These are phyloP conservation scores for Termitomyces sp. DNA, from an alignment of 768 basidiomycete genomes.

Conservation along the genomic window DNA sequence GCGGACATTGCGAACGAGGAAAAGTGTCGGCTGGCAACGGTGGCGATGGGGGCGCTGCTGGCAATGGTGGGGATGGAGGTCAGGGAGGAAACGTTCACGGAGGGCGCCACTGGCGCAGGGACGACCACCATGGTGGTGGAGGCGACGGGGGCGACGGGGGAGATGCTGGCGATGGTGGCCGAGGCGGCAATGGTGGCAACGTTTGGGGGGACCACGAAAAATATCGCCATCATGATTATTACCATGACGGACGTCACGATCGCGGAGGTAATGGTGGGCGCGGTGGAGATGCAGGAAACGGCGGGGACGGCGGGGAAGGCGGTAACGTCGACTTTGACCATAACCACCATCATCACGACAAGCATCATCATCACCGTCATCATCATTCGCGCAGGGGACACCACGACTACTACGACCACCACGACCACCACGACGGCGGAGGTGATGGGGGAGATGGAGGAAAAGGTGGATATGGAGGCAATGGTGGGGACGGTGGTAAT, in stretches of 20 bases:
- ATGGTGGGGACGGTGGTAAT: not conserved
- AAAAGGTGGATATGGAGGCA: not conserved
- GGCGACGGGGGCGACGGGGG: not conserved
- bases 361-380: not conserved
- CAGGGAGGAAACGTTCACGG: not conserved
- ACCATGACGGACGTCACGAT: not conserved
- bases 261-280: not conserved
- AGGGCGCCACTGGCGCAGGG: not conserved
- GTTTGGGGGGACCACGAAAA: not conserved
- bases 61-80: slow-evolving; percentile 10
- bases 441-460: not conserved
- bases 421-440: not conserved
- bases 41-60: slow-evolving; percentile 6
- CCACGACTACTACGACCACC: not conserved
- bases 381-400: not conserved
- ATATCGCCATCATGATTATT: not conserved
- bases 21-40: slow-evolving; percentile 5
- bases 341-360: not conserved
- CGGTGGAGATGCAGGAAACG: slow-evolving; percentile 3
- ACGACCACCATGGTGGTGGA: not conserved
- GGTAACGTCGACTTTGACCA: not conserved
- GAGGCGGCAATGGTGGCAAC: not conserved
- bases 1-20: not conserved
- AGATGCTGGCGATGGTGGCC: not conserved
- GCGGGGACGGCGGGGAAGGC: not conserved